phyloP scores from a whole-genome alignment of 2,329 filamentous ascomycete genomes.

The Fusarium falciforme region DNA sequence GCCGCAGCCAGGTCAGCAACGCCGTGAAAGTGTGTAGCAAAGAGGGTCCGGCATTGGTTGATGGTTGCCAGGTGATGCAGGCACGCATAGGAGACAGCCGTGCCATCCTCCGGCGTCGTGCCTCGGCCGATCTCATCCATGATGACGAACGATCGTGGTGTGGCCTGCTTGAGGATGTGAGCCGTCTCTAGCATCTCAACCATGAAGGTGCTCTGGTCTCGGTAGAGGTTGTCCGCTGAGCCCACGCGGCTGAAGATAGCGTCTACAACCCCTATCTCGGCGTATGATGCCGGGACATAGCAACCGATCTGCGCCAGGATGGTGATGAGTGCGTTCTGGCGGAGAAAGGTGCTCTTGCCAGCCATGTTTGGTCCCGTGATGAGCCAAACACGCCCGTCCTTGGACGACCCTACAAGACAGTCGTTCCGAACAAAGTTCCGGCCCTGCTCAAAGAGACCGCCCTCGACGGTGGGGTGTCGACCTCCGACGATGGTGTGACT shows the following conservation, averaged over 20 bases:
- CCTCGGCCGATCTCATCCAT: conserved; percentile 98
- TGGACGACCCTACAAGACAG: conserved; percentile 79
- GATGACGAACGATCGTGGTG: conserved; percentile 87
- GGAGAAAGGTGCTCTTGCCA: conserved; percentile 94
- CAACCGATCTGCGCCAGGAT: conserved; percentile 93
- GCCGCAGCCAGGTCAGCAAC: conserved; percentile 80
- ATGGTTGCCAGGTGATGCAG: conserved; percentile 83
- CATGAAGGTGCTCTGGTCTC: conserved; percentile 98
- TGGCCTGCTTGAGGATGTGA: conserved; percentile 87
- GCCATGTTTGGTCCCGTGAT: conserved; percentile 97
- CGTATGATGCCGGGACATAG: conserved; percentile 90
- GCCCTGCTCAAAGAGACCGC: conserved; percentile 81
- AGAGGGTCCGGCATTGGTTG: conserved; percentile 84
- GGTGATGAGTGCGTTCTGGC: conserved; percentile 94
- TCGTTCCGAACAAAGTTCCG: conserved; percentile 88
- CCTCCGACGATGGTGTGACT: conserved; percentile 85
- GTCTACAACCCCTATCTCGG: conserved; percentile 91
- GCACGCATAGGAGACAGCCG: conserved; percentile 89
- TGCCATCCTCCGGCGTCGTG: conserved; percentile 92
- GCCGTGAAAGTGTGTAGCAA: conserved; percentile 94
- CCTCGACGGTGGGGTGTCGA: conserved; percentile 91
- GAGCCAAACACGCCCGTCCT: conserved; percentile 72
- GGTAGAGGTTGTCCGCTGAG: conserved; percentile 93
- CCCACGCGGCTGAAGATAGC: conserved; percentile 94
- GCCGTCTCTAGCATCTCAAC: conserved; percentile 99